Base-by-base conservation (phyloP, 106 monocot species). In the Apostasia shenzhenica region DNA sequence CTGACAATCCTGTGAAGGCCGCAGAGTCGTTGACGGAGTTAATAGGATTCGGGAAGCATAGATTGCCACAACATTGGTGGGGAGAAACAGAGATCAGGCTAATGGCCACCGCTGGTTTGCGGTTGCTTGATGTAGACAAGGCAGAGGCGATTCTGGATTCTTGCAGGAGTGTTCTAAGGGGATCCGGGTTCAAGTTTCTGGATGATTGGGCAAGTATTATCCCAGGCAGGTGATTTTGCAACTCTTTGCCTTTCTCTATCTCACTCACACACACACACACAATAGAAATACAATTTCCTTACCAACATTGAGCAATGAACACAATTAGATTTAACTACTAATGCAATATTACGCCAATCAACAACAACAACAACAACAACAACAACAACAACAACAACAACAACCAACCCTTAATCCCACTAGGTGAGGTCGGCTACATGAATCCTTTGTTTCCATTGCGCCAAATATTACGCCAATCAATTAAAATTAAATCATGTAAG, bases 81-180 rank as follows among this genome's bases (percentile, higher is more conserved):
- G 78, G 48, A 14, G 73, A 61, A 12, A 87, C 89, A 46, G 85
- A 92, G 54, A 67, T 97, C 5, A 72, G 97, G 75, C 63, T 97
- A 2, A 92, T 97, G 97, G 92, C 92, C 9, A 97, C 97, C 14
- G 97, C 92, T 0, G 97, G 97, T 40, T n/a, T 97, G 86, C 65
- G 97, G 45, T 76, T 92, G 88, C 68, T 92, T 4, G 86, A 77
- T 14, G 55, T 2, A 8, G 78, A 48, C 2, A 57, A 70, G 46
- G 76, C 67, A 70, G 89, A 92, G 71, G 76, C 46, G 62, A 85
- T 97, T 56, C 6, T 97, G 53, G 77, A 81, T 61, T 84, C 84
- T 5, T 92, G 92, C 68, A 81, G 92, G 84, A 79, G 14, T 54
- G 86, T 82, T 39, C 61, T 97, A 55, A 77, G 75, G 69, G 41